These are phyloP conservation scores for Paecilomyces variotii DNA, from an alignment of 2,329 filamentous ascomycete genomes.

Conservation along the genomic window DNA sequence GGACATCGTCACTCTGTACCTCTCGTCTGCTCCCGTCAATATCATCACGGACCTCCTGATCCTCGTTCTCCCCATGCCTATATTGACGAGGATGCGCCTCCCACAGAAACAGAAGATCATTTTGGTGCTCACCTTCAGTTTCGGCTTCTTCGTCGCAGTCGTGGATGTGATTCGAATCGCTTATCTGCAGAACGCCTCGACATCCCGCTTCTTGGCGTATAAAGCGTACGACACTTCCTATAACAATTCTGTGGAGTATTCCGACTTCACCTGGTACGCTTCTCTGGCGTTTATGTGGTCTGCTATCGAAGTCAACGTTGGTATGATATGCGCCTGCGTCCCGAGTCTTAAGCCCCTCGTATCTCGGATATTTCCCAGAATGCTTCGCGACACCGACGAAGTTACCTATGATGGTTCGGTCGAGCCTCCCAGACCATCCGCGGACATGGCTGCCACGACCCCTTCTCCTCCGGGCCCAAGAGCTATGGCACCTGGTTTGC, in stretches of 20 bases:
- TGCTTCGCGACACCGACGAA: constrained; percentile 44
- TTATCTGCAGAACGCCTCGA: constrained; percentile 68
- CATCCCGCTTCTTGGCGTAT: constrained; percentile 25
- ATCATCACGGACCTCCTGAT: constrained; percentile 86
- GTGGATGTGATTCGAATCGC: constrained; percentile 86
- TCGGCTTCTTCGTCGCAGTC: constrained; percentile 79
- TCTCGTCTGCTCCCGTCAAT: constrained; percentile 77
- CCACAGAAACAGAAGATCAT: constrained; percentile 83
- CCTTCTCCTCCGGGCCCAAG: not conserved
- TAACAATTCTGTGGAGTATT: not conserved
- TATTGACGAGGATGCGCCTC: constrained; percentile 76
- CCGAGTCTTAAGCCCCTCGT: constrained; percentile 84
- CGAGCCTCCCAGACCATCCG: constrained; percentile 2
- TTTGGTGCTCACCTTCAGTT: constrained; percentile 73
- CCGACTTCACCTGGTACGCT: constrained; percentile 51
- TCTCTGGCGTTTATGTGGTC: constrained; percentile 90
- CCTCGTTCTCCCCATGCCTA: constrained; percentile 77
- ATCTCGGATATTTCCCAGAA: constrained; percentile 50
- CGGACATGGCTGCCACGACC: constrained; percentile 11
- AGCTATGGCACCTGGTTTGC: not conserved
- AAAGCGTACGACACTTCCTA: constrained; percentile 5
- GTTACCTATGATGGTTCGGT: constrained; percentile 9
- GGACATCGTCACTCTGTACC: constrained; percentile 56
- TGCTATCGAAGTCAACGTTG: constrained; percentile 81
- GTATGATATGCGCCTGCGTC: constrained; percentile 86